Base-by-base conservation (phyloP, 2,329 filamentous ascomycete species). In the Huntiella decipiens region DNA sequence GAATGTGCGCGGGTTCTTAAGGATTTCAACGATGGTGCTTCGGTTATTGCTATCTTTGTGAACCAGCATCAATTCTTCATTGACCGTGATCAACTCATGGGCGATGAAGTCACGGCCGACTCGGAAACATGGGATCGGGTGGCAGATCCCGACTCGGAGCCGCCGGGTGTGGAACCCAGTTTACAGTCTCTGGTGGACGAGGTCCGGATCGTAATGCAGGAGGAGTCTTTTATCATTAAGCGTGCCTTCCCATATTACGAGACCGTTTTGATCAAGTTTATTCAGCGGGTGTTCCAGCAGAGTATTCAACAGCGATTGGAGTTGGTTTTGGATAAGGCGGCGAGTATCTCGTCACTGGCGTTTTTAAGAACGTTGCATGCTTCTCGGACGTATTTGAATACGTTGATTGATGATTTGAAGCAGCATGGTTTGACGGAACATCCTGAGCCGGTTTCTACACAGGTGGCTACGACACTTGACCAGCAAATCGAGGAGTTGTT, bases 51-150 rank as follows among this genome's bases (percentile, higher is more conserved):
- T 11, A 71, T 88, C 8, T 98, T 96, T 60, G 88, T 98, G 57
- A 98, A 98, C 58, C 91, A 98, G 60, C 92, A 98, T 63, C 86
- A 94, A 57, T 98, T 98, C 70, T 98, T 98, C 64, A 95, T 98
- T 57, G 91, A 96, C 58, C 73, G 87, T 19, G 91, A 86, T 53
- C 88, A 96, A 60, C 68, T 98, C 48, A 79, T 94, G 43, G 82
- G 80, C 0, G 87, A 94, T 55, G 87, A 94, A 58, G 75, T 93
- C 12, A 72, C 71, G 2, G 72, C 74, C 10, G 83, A 91, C 54
- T 72, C 70, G 48, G 74, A 85, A 51, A 79, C 77, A 2, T 95
- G 88, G 87, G 88, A 96, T 48, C 79, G 80, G 53, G 69, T 98
- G 44, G 88, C 92, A 40, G 91, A 98, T 57, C 92, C 92, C 0